Evolutionary conservation across 257 asterid species (phyloP).

Genomic region (Gentiana dahurica): DNA sequence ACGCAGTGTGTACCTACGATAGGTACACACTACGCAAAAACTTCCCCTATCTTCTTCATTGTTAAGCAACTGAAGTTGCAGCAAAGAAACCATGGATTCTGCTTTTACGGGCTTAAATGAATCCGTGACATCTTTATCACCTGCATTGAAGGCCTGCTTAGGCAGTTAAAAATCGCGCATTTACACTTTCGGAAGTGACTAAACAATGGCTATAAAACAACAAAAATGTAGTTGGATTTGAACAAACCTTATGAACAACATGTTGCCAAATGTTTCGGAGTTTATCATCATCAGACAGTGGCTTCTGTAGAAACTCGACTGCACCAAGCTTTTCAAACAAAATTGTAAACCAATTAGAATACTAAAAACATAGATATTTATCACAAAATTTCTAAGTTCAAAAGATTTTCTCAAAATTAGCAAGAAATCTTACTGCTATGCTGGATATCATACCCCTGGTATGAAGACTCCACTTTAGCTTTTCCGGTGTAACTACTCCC

Average conservation of each 20-base stretch:
- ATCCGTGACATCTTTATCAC: slow-evolving; percentile 24
- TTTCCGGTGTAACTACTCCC: no score
- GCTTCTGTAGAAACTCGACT: slow-evolving; percentile 46
- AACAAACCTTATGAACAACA: slow-evolving; percentile 37
- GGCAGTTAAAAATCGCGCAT: slow-evolving; percentile 13
- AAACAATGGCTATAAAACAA: background rate
- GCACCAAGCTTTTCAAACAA: slow-evolving; percentile 32
- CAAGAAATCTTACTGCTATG: no score
- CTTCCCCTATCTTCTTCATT: background rate
- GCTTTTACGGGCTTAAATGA: slow-evolving; percentile 26
- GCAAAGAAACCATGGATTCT: slow-evolving; percentile 26
- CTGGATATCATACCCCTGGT: no score
- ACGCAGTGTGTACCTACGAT: no score
- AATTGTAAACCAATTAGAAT: no score
- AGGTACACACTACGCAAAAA: no score
- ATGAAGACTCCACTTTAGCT: no score
- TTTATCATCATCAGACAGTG: slow-evolving; percentile 34
- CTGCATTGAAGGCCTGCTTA: slow-evolving; percentile 39
- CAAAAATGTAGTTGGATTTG: background rate
- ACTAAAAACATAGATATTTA: no score
- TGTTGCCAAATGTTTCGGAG: slow-evolving; percentile 43
- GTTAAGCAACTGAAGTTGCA: slow-evolving; percentile 15
- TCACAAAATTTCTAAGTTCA: no score
- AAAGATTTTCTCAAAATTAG: no score
- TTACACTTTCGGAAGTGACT: background rate